Base-by-base conservation (phyloP, 1,139 yeast genomes). In the Blastobotrys proliferans region DNA sequence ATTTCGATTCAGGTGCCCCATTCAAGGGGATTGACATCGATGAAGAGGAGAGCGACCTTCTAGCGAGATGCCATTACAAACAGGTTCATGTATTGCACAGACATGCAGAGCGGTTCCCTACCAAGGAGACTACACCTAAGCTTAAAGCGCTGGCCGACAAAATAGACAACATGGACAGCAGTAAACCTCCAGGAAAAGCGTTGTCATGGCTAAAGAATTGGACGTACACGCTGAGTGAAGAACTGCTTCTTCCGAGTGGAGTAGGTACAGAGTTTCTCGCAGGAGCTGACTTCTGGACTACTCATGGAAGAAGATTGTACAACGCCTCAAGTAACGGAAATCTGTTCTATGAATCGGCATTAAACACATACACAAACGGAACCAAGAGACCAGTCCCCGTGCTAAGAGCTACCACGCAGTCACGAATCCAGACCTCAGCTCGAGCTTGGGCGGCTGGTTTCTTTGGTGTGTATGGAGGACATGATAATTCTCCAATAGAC, bases 381-480 rank as follows among this genome's bases (percentile, higher is more conserved):
- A 57, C 67, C 9, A 31, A 37, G 17, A 51, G 62, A 11, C 63
- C 63, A 5, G 47, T 51, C 29, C 67, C 64, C 2, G 62, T 67
- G n/a, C 36, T 68, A 24, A 54, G 72, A 21, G 66, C 71, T 2
- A 68, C 72, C 2, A 55, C 61, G 14, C 72, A 68, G 56, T 58
- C 64, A 22, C 63, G 72, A 22, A 68, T 68, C 36, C 51, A 58
- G 42, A 64, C 69, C 21, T 65, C 70, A 14, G 72, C 72, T 2
- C 52, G 58, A 28, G 68, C 71, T 0, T 68, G 72, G 72, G 72
- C 72, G 3, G 71, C 71, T 4, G 72, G 72, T 9, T 68, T 68
- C 47, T 68, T 68, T 48, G 72, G 71, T 26, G 51, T 61, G 14
- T 63, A 64, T 45, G 67, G 67, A 19, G 62, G 62, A 14, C 62